A percentile compares a stretch with the other conserved stretches of the same genome.
These are phyloP conservation scores for Agarophyton chilense DNA, from an alignment of 23 red algal genomes.

Conservation along the genomic window DNA sequence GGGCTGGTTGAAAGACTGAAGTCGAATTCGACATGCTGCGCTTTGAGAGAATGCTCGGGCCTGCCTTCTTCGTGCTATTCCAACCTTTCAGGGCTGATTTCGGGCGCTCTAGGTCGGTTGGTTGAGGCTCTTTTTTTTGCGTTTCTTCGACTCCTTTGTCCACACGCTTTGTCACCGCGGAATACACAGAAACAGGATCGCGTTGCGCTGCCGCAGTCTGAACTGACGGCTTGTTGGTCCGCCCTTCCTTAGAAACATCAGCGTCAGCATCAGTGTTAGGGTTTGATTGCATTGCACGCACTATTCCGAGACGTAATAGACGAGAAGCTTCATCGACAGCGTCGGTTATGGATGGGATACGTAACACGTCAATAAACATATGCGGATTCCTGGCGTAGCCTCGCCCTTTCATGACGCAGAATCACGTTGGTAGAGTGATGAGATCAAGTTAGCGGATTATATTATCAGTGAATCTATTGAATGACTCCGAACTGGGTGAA, in stretches of 20 bases:
- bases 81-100: not conserved
- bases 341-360: constrained; percentile 41
- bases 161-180: constrained; percentile 44
- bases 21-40: constrained; percentile 1
- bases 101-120: not conserved
- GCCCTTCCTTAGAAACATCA: not conserved
- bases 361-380: constrained; percentile 50
- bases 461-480: not conserved
- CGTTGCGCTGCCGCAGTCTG: not conserved
- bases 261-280: not conserved
- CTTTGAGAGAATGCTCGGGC: constrained; percentile 61
- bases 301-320: constrained; percentile 34
- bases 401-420: not conserved
- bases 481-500: not conserved
- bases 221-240: not conserved
- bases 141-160: not conserved
- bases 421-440: not conserved
- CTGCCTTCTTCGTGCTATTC: constrained; percentile 49
- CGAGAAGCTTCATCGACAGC: constrained; percentile 37
- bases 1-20: constrained; percentile 43
- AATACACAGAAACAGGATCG: constrained; percentile 44
- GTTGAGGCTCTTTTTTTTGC: not conserved
- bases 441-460: not conserved
- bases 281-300: constrained; percentile 49
- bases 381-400: not conserved